A percentile compares a stretch with the other conserved stretches of the same genome.
Conservation (phyloP, 345 rosid species). For the Dimocarpus longan region DNA sequence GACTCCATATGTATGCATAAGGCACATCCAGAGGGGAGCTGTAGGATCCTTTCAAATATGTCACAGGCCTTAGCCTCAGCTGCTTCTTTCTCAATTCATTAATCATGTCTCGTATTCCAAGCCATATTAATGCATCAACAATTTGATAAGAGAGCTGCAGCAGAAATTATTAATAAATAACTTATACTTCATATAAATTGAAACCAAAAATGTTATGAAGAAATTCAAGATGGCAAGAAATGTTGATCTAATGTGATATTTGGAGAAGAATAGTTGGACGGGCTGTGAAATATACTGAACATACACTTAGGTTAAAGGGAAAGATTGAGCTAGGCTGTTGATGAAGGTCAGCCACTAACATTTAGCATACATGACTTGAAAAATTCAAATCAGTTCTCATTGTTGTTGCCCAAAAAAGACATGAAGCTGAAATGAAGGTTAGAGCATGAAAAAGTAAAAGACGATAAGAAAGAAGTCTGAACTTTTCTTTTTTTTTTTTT, state of each 20-base stretch:
- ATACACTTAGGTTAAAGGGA: not conserved
- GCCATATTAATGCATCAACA: conserved; percentile 54
- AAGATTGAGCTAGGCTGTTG: not conserved
- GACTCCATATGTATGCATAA: conserved; percentile 62
- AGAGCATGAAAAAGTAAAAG: not conserved
- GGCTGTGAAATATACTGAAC: not conserved
- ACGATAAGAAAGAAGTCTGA: not conserved
- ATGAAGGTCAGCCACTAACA: not conserved
- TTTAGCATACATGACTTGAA: not conserved
- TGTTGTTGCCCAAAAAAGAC: not conserved
- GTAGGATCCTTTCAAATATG: conserved; percentile 50
- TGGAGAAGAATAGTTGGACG: not conserved
- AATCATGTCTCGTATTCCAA: conserved; percentile 58
- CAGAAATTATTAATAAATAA: not conserved
- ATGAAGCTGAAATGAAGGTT: not conserved
- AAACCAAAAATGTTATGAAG: not conserved
- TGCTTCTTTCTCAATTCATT: conserved; percentile 53
- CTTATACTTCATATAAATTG: not conserved
- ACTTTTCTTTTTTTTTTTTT: no score
- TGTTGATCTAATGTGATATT: not conserved
- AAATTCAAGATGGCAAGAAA: not conserved
- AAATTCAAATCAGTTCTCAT: not conserved
- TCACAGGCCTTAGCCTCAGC: conserved; percentile 47
- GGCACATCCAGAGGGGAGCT: conserved; percentile 45
- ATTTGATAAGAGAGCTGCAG: conserved; percentile 60